Conservation (phyloP, 2,329 filamentous ascomycete genomes). For the Penicillium aurantiogriseum region DNA sequence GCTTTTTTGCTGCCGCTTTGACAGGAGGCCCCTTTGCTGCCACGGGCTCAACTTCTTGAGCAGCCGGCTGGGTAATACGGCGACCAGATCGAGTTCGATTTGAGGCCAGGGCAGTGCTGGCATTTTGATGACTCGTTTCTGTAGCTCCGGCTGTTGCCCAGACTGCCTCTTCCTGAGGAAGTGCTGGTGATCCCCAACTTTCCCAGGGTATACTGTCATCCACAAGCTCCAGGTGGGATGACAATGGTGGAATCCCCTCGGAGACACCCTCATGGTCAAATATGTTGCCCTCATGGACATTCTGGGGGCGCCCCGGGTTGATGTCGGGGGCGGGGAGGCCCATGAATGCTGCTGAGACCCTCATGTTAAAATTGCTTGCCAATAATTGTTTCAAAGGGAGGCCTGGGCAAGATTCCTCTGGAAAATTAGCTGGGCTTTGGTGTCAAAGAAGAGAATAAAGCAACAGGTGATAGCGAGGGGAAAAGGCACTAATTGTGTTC, state of each 20-base stretch:
- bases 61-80: neutral
- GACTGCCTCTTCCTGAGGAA: neutral
- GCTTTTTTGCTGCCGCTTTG: conserved; percentile 49
- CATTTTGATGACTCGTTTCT: neutral
- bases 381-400: neutral
- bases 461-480: neutral
- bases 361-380: neutral
- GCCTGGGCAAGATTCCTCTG: neutral
- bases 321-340: neutral
- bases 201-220: neutral
- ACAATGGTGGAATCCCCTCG: neutral
- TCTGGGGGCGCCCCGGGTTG: neutral
- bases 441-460: neutral
- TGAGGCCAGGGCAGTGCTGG: neutral
- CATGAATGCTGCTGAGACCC: neutral
- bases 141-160: neutral
- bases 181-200: neutral
- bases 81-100: conserved; percentile 10
- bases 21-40: neutral
- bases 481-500: neutral
- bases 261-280: conserved; percentile 1
- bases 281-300: neutral
- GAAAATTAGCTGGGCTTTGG: neutral
- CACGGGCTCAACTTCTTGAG: neutral
- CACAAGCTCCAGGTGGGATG: neutral